phyloP scores from a whole-genome alignment of 1,284 basidiomycete species.

The Agroathelia rolfsii region DNA sequence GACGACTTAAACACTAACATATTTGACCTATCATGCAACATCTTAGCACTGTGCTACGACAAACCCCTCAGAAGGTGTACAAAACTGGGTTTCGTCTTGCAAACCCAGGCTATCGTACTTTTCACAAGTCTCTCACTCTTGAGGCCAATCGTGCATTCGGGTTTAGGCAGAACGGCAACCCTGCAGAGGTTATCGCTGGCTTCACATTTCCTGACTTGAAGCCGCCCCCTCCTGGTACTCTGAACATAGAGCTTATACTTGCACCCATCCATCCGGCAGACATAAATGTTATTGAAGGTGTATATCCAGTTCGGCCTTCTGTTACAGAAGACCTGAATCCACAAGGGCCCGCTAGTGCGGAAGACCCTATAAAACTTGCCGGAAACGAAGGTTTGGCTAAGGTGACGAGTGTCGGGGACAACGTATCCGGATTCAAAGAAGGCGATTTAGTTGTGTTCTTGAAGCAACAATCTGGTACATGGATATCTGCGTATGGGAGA shows the following conservation, averaged over 20 bases:
- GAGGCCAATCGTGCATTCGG: slow-evolving; percentile 50
- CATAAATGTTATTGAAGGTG: slow-evolving; percentile 73
- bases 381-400: slow-evolving; percentile 77
- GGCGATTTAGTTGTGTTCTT: slow-evolving; percentile 73
- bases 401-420: slow-evolving; percentile 49
- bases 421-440: slow-evolving; percentile 35
- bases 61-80: too few relatives aligned
- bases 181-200: slow-evolving; percentile 44
- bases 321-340: slow-evolving; percentile 27
- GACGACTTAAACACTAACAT: too few relatives aligned
- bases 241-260: slow-evolving; percentile 64
- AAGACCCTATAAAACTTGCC: slow-evolving; percentile 43
- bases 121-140: slow-evolving; percentile 13
- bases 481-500: too few relatives aligned
- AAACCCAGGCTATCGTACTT: too few relatives aligned
- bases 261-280: slow-evolving; percentile 77
- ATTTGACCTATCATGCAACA: too few relatives aligned
- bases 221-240: slow-evolving; percentile 39
- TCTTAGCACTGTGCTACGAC: too few relatives aligned
- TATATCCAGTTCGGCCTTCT: slow-evolving; percentile 62
- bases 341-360: slow-evolving; percentile 21
- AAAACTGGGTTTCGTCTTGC: too few relatives aligned
- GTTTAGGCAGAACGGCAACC: slow-evolving; percentile 51
- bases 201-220: slow-evolving; percentile 44
- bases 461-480: slow-evolving; percentile 65